Conservation (phyloP, 306 rosid species). For the Quercus agrifolia region DNA sequence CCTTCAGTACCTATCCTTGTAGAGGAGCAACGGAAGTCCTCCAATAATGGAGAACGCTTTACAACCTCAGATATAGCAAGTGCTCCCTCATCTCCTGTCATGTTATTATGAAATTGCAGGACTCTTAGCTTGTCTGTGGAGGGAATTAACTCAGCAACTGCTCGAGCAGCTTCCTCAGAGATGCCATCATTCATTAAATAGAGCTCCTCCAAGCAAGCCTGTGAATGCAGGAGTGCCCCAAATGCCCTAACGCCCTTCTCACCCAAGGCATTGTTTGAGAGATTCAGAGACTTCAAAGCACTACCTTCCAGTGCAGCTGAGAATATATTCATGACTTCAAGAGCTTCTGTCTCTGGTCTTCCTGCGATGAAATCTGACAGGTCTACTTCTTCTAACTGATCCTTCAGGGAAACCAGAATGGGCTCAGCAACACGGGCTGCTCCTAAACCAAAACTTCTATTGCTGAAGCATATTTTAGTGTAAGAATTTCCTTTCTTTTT, state of each 20-base stretch:
- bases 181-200: conserved; percentile 86
- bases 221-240: conserved; percentile 75
- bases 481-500: conserved; percentile 65
- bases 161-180: conserved; percentile 85
- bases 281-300: conserved; percentile 61
- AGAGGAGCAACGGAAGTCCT: conserved; percentile 84
- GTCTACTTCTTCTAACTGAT: conserved; percentile 78
- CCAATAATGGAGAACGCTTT: conserved; percentile 61
- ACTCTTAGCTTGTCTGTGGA: conserved; percentile 73
- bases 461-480: conserved; percentile 93
- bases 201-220: conserved; percentile 69
- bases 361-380: conserved; percentile 85
- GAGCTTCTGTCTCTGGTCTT: conserved; percentile 79
- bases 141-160: conserved; percentile 73
- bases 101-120: conserved; percentile 79
- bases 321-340: conserved; percentile 71
- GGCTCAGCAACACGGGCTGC: conserved; percentile 73
- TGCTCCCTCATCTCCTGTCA: conserved; percentile 89
- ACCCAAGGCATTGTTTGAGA: conserved; percentile 86
- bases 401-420: conserved; percentile 61
- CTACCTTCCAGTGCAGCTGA: conserved; percentile 72
- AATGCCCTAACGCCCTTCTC: conserved; percentile 93
- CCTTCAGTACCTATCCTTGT: conserved; percentile 74
- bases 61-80: conserved; percentile 68
- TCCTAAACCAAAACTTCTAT: conserved; percentile 70